phyloP scores from a whole-genome alignment of 768 basidiomycete genomes.

The Leccinum aurantiacum region DNA sequence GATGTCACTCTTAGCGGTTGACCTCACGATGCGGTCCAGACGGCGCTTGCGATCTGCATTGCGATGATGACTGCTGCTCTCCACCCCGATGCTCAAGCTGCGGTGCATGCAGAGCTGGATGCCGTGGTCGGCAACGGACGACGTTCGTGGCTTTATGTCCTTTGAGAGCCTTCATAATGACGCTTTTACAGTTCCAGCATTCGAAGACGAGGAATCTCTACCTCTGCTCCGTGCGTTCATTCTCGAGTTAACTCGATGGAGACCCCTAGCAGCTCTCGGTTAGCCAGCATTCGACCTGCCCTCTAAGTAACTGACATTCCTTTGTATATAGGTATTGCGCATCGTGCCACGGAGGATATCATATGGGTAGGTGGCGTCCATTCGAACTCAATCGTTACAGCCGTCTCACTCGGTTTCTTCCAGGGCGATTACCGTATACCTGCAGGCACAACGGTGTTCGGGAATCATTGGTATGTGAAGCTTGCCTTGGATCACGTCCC shows the following conservation, averaged over 20 bases:
- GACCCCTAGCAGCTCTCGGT: slow-evolving; percentile 29
- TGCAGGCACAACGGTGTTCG: slow-evolving; percentile 18
- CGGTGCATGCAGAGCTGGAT: slow-evolving; percentile 55
- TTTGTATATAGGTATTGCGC: slow-evolving; percentile 6
- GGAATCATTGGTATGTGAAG: slow-evolving; percentile 19
- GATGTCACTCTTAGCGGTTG: not conserved
- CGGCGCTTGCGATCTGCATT: slow-evolving; percentile 50
- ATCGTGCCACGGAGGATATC: slow-evolving; percentile 20
- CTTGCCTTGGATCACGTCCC: not conserved
- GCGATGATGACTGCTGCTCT: slow-evolving; percentile 48
- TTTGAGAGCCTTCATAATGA: not conserved
- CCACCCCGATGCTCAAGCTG: slow-evolving; percentile 47
- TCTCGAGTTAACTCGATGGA: slow-evolving; percentile 37
- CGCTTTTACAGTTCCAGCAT: slow-evolving; percentile 33
- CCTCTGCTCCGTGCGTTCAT: slow-evolving; percentile 36
- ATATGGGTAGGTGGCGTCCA: slow-evolving; percentile 15
- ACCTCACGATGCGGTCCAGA: slow-evolving; percentile 22
- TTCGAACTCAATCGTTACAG: not conserved
- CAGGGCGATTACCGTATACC: slow-evolving; percentile 20
- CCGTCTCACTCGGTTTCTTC: not conserved
- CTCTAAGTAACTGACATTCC: too few species aligned
- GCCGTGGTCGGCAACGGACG: slow-evolving; percentile 40
- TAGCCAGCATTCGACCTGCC: not conserved
- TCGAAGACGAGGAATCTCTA: slow-evolving; percentile 32
- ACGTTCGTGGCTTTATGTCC: slow-evolving; percentile 1